Evolutionary conservation across 495 filamentous ascomycete species (phyloP).

Genomic region (Lasiosphaeria miniovina): DNA sequence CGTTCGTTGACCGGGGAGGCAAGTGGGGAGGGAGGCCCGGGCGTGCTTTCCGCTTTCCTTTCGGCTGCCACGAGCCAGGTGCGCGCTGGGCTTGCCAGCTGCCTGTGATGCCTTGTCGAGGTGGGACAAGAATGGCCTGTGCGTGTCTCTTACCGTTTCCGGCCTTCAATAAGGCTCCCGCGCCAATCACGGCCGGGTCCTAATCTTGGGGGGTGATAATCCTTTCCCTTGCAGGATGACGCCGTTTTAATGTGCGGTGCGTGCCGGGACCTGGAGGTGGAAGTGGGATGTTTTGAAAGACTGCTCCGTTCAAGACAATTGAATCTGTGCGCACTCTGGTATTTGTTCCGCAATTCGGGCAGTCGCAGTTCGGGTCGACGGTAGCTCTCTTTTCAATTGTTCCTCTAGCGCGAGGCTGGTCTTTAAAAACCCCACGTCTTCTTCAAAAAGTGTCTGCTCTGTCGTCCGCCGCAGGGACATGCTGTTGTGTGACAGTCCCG

Average conservation of each 20-base stretch:
- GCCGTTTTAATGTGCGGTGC: not conserved
- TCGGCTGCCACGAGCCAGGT: too few species aligned
- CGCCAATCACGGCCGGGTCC: conserved; percentile 19
- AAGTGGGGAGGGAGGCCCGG: not conserved
- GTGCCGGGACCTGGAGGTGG: too few species aligned
- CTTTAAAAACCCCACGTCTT: not conserved
- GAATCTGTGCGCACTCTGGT: too few species aligned
- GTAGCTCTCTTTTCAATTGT: too few species aligned
- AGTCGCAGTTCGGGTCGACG: too few species aligned
- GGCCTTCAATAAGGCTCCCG: conserved; percentile 4
- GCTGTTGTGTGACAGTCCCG: conserved; percentile 17
- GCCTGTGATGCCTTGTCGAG: conserved; percentile 2
- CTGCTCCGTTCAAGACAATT: too few species aligned
- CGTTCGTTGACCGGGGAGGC: conserved; percentile 9
- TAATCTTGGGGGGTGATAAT: conserved; percentile 8
- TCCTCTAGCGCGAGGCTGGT: too few species aligned
- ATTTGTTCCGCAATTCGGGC: too few species aligned
- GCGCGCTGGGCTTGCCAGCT: not conserved
- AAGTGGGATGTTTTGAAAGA: too few species aligned
- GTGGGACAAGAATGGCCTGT: conserved; percentile 5
- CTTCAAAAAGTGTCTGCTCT: not conserved
- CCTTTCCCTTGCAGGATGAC: conserved; percentile 7
- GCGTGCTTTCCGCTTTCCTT: not conserved
- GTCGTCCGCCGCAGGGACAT: conserved; percentile 5
- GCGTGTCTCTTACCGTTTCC: conserved; percentile 14